A percentile compares a stretch with the other conserved stretches of the same genome.
Conservation (phyloP, 257 asterid species). For the Solanum lycopersicoides region DNA sequence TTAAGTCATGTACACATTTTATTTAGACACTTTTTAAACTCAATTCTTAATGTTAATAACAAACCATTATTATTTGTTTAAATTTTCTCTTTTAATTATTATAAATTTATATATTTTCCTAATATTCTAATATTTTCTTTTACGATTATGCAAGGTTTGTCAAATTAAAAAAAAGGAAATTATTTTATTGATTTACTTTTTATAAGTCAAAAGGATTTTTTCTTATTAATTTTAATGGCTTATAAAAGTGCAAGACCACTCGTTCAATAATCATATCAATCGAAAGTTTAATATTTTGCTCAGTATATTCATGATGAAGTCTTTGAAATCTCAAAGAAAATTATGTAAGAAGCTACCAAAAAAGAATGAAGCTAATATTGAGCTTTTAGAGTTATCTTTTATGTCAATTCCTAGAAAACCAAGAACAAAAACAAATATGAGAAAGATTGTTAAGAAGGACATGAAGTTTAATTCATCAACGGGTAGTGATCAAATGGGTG, state of each 20-base stretch:
- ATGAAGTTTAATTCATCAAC: background rate
- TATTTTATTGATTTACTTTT: background rate
- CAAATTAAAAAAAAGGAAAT: background rate
- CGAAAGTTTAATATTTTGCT: background rate
- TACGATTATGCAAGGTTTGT: background rate
- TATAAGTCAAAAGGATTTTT: background rate
- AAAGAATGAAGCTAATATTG: background rate
- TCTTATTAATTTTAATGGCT: too few species aligned
- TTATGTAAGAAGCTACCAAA: background rate
- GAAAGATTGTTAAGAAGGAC: background rate
- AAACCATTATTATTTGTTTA: background rate
- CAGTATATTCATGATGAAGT: background rate
- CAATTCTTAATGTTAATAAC: background rate
- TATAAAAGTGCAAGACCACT: background rate
- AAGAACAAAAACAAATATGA: background rate
- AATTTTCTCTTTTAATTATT: background rate
- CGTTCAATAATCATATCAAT: background rate
- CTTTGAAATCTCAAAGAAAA: background rate
- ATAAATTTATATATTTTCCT: background rate
- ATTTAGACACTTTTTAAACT: background rate
- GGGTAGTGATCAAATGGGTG: background rate
- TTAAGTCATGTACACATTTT: background rate
- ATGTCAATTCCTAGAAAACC: background rate
- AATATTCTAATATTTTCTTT: background rate
- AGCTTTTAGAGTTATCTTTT: background rate